Percentiles rank a stretch among this genome's conserved stretches.
These are phyloP conservation scores for Metschnikowia picachoensis DNA, from an alignment of 805 yeast species.

Conservation along the genomic window DNA sequence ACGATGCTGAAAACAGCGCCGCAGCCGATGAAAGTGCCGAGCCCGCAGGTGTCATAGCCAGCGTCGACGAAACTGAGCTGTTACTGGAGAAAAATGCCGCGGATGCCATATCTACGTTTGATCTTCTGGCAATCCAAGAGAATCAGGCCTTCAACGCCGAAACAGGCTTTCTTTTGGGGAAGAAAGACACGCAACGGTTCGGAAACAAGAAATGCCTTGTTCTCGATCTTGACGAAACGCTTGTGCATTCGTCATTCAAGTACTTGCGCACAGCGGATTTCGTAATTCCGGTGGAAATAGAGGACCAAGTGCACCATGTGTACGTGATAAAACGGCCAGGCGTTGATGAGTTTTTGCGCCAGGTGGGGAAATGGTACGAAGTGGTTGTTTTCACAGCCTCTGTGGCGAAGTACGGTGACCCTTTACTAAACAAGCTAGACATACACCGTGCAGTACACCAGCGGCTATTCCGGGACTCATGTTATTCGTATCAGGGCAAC, in stretches of 20 bases:
- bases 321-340: conserved; percentile 98
- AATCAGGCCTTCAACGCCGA: conserved; percentile 64
- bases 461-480: conserved; percentile 88
- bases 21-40: not conserved
- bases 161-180: conserved; percentile 63
- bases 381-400: conserved; percentile 97
- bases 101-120: conserved; percentile 34
- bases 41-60: not conserved
- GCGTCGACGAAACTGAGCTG: not conserved
- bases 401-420: conserved; percentile 94
- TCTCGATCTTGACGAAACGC: conserved; percentile 90
- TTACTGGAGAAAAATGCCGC: conserved; percentile 15
- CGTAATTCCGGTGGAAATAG: conserved; percentile 96
- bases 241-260: conserved; percentile 93
- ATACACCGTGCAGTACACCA: conserved; percentile 75
- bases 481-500: conserved; percentile 90
- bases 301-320: conserved; percentile 86
- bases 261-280: conserved; percentile 90
- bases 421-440: conserved; percentile 85
- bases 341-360: conserved; percentile 83
- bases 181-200: conserved; percentile 43
- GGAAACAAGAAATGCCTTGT: conserved; percentile 78
- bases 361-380: conserved; percentile 84
- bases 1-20: not conserved
- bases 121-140: conserved; percentile 61